These are phyloP conservation scores for Hypoxylon subgilvum DNA, from an alignment of 495 filamentous ascomycete genomes.

Conservation along the genomic window DNA sequence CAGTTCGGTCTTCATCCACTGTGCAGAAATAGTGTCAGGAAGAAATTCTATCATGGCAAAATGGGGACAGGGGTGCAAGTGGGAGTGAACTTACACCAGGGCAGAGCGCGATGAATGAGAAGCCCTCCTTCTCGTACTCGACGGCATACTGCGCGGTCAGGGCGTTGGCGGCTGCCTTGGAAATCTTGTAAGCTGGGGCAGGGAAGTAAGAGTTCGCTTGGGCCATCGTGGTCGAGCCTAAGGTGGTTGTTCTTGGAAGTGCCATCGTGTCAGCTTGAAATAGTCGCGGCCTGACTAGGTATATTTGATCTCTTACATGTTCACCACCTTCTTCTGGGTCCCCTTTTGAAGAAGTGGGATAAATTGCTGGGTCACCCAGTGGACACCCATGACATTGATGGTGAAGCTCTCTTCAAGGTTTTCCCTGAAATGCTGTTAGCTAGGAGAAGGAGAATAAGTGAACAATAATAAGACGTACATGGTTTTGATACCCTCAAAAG, in stretches of 20 bases:
- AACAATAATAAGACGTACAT: conserved; percentile 49
- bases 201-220: conserved; percentile 23
- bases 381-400: conserved; percentile 54
- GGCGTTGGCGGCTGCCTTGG: conserved; percentile 59
- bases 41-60: not conserved
- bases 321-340: conserved; percentile 52
- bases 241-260: conserved; percentile 47
- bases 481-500: conserved; percentile 34
- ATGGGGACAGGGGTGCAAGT: not conserved
- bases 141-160: conserved; percentile 57
- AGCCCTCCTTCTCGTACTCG: conserved; percentile 48
- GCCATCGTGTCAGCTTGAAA: not conserved
- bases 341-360: conserved; percentile 56
- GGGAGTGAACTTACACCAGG: conserved; percentile 52
- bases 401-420: conserved; percentile 49
- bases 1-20: conserved; percentile 57
- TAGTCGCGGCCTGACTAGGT: not conserved
- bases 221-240: conserved; percentile 52
- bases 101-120: conserved; percentile 52
- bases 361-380: conserved; percentile 52
- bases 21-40: conserved; percentile 11
- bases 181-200: conserved; percentile 57
- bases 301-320: conserved; percentile 48
- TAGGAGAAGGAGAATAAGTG: not conserved
- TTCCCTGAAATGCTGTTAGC: conserved; percentile 36